These are phyloP conservation scores for Salix exigua DNA, from an alignment of 345 rosid species.

Conservation along the genomic window DNA sequence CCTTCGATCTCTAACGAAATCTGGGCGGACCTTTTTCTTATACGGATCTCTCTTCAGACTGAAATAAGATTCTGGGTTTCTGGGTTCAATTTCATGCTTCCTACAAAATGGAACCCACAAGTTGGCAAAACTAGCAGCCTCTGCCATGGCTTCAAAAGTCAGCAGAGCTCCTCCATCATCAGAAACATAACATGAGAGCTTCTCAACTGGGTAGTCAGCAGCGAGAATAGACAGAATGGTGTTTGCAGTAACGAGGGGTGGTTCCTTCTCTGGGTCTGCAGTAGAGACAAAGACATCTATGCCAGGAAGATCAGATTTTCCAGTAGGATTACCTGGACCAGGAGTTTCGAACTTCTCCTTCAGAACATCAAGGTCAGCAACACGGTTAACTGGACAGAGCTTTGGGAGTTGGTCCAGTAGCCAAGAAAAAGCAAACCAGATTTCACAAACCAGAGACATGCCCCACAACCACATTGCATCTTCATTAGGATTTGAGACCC, in stretches of 20 bases:
- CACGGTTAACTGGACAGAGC: constrained; percentile 60
- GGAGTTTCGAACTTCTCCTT: constrained; percentile 63
- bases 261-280: constrained; percentile 81
- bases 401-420: constrained; percentile 81
- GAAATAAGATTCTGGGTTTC: constrained; percentile 84
- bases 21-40: constrained; percentile 60
- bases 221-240: constrained; percentile 78
- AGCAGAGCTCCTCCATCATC: constrained; percentile 82
- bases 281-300: constrained; percentile 81
- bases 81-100: constrained; percentile 68
- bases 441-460: constrained; percentile 69
- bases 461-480: constrained; percentile 82
- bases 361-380: constrained; percentile 50
- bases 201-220: constrained; percentile 69
- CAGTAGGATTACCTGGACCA: constrained; percentile 40
- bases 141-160: constrained; percentile 92
- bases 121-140: constrained; percentile 80
- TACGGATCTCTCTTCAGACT: constrained; percentile 68
- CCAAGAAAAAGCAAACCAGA: constrained; percentile 94
- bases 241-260: constrained; percentile 78
- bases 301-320: constrained; percentile 78
- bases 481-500: constrained; percentile 59
- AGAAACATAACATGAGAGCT: constrained; percentile 75
- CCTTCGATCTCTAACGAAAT: constrained; percentile 73
- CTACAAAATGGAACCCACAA: constrained; percentile 88